Conservation (phyloP, 2,329 filamentous ascomycete species). For the Curvularia lunata region DNA sequence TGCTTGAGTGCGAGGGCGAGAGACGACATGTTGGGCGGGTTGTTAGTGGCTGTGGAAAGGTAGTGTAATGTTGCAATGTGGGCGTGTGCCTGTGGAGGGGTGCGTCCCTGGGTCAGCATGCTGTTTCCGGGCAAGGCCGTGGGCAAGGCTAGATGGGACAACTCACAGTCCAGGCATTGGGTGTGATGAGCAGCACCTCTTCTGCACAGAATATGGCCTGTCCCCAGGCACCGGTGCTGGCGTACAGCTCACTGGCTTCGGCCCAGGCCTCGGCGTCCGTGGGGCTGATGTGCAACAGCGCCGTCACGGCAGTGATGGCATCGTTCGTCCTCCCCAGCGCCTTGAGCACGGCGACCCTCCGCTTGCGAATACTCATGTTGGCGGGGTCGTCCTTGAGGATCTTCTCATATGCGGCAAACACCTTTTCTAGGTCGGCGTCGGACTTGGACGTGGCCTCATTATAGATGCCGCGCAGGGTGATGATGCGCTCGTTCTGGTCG, state of each 20-base stretch:
- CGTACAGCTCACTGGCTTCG: slow-evolving; percentile 87
- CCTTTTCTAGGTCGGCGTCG: slow-evolving; percentile 67
- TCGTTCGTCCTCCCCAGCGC: slow-evolving; percentile 73
- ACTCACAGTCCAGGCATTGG: slow-evolving; percentile 93
- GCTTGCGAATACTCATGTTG: slow-evolving; percentile 85
- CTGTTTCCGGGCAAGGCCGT: slow-evolving; percentile 11
- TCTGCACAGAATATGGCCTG: slow-evolving; percentile 90
- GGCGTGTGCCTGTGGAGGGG: slow-evolving; percentile 72
- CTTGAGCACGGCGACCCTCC: slow-evolving; percentile 78
- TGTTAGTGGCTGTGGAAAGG: slow-evolving; percentile 60
- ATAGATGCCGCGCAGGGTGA: slow-evolving; percentile 81
- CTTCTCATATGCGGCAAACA: slow-evolving; percentile 79
- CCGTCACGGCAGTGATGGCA: slow-evolving; percentile 74
- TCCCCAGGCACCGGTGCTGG: slow-evolving; percentile 75
- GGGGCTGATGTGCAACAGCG: slow-evolving; percentile 80
- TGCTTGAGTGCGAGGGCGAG: slow-evolving; percentile 78
- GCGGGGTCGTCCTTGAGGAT: slow-evolving; percentile 75
- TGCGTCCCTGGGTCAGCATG: slow-evolving; percentile 1
- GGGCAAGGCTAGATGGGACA: not conserved
- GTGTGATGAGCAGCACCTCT: slow-evolving; percentile 83
- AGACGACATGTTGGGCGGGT: slow-evolving; percentile 43
- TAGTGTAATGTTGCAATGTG: slow-evolving; percentile 83
- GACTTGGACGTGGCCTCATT: slow-evolving; percentile 80
- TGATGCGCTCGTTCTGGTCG: slow-evolving; percentile 79
- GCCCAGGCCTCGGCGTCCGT: slow-evolving; percentile 94